phyloP scores from a whole-genome alignment of 208 protist genomes.

The Acanthamoeba lenticulata region DNA sequence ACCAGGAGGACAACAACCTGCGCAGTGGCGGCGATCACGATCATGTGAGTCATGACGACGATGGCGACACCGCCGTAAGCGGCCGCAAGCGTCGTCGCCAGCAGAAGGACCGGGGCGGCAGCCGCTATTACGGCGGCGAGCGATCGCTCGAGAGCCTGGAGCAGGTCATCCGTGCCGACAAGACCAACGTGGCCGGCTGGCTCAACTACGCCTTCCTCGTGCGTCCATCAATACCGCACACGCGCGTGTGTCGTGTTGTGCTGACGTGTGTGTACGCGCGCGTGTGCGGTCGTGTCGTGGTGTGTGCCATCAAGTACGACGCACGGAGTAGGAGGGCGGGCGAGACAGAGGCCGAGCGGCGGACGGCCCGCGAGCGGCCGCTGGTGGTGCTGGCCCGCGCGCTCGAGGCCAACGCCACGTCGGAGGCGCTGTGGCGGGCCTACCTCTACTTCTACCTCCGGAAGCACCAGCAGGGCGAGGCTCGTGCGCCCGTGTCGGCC shows the following conservation, averaged over 20 bases:
- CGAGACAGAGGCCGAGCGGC: neutral
- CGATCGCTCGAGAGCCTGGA: neutral
- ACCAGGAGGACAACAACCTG: neutral
- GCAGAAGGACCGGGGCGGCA: neutral
- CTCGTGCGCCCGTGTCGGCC: too few species aligned
- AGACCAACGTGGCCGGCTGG: neutral
- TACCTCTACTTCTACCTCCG: slow-evolving; percentile 48
- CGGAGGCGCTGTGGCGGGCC: slow-evolving; percentile 17
- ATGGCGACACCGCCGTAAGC: neutral
- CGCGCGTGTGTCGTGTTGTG: neutral
- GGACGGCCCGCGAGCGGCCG: neutral
- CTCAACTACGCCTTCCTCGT: slow-evolving; percentile 46
- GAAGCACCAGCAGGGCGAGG: neutral
- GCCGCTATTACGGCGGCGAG: neutral
- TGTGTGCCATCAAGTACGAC: too few species aligned
- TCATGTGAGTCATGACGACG: neutral
- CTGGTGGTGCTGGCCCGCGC: slow-evolving; percentile 27
- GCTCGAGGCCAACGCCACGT: neutral
- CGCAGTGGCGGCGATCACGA: neutral
- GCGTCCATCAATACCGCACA: neutral
- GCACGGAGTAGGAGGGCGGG: too few species aligned
- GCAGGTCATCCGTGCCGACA: neutral
- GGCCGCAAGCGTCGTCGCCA: neutral
- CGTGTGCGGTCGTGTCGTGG: too few species aligned
- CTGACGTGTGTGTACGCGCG: neutral